Evolutionary conservation across 176 grass and related monocot genomes (phyloP).

Genomic region (Eleusine coracana): DNA sequence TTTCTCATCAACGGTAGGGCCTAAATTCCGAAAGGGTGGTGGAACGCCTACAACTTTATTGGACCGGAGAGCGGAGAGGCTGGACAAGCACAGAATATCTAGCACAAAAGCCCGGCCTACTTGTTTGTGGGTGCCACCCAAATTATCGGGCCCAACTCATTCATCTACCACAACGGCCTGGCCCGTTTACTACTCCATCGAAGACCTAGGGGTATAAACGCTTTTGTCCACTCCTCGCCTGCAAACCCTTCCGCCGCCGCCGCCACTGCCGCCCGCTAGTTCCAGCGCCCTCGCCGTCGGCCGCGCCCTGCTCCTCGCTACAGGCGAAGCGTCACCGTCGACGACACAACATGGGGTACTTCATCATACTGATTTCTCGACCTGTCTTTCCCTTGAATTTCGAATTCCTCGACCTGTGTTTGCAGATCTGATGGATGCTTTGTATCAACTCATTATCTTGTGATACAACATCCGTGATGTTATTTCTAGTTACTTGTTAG

Average conservation of each 20-base stretch:
- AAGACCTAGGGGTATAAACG: conserved; percentile 18
- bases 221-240: neutral
- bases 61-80: no score
- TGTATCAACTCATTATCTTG: neutral
- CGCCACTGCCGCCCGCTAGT: neutral
- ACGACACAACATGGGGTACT: conserved; percentile 45
- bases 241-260: conserved; percentile 33
- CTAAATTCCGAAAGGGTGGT: neutral
- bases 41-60: neutral
- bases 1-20: no score
- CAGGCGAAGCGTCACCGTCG: neutral
- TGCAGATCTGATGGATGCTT: neutral
- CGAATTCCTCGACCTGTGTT: neutral
- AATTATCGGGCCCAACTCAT: no score
- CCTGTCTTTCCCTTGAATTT: neutral
- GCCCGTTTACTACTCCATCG: neutral
- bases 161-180: neutral
- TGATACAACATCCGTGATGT: neutral
- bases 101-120: no score
- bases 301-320: neutral
- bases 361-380: neutral
- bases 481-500: neutral
- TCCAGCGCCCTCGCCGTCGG: conserved; percentile 4
- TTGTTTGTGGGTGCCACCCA: no score
- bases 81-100: neutral